Evolutionary conservation across 768 basidiomycete species (phyloP), one percentile per base, ranked within the genome.

Genomic region (Guyanaporus albipodus): DNA sequence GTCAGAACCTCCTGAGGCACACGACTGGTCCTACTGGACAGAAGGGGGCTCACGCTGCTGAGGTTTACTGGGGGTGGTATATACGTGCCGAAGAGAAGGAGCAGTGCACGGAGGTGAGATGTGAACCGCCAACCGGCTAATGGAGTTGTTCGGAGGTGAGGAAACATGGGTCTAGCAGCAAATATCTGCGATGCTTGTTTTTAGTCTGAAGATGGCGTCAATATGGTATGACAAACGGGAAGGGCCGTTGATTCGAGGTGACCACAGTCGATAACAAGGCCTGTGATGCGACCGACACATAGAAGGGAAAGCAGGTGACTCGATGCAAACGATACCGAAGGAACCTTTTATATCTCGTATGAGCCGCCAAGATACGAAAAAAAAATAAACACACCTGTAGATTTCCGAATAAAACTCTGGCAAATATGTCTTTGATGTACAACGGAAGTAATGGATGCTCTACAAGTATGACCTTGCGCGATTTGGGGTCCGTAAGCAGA

Each of bases 241-340:
- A 97, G 74, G 5, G 82, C 82, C 4, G 84, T 85, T 0, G 92
- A 89, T 64, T 98, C 96, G 4, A 95, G 75, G 63, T 95, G 85
- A 1, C 96, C 96, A 54, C 84, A 85, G 61, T 99, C 96, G 3
- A 98, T 70, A 1, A 98, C 95, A 12, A 99, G 78, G 6, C 95
- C 96, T 2, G 93, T 94, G 54, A 93, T 87, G 48, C 90, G 75
- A 10, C 96, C 96, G 7, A 83, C 81, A 2, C 92, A 83, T 50
- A 96, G 74, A 12, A 98, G 71, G 4, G 92, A 80, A 15, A 97
- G 78, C 0, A 98, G 70, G 56, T 91, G 91, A 46, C 90, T 86
- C 14, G 90, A 85, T 1, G 89, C 87, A 67, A 98, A 99, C 2
- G 92, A 95, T 53, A 99, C 77, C 7, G 91, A 92, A 7, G 93